These are phyloP conservation scores for Cladosporium velox DNA, from an alignment of 2,329 filamentous ascomycete species.

Conservation along the genomic window DNA sequence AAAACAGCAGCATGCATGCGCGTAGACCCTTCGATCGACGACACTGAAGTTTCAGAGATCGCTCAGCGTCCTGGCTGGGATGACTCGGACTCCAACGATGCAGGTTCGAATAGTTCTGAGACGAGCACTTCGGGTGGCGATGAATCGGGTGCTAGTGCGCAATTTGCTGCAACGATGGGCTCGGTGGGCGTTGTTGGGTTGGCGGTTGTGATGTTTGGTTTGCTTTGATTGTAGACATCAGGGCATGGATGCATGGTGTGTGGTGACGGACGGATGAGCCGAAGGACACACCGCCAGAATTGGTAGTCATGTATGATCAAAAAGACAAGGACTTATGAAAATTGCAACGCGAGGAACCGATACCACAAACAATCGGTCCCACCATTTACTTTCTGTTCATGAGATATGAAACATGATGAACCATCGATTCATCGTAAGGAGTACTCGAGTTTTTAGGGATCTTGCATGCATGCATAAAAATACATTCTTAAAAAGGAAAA, in stretches of 20 bases:
- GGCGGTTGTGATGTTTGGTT: not conserved
- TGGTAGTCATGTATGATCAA: not conserved
- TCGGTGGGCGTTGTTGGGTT: not conserved
- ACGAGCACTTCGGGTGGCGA: not conserved
- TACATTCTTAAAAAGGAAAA: too few species aligned
- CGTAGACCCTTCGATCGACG: not conserved
- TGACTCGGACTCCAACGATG: not conserved
- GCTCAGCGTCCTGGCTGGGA: not conserved
- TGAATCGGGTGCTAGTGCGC: not conserved
- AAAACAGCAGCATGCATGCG: conserved; percentile 1
- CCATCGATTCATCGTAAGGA: not conserved
- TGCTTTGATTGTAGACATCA: not conserved
- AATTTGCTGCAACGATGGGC: not conserved
- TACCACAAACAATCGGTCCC: not conserved
- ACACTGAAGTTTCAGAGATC: not conserved
- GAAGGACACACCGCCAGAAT: too few species aligned
- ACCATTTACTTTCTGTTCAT: too few species aligned
- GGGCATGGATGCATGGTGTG: not conserved
- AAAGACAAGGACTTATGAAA: not conserved
- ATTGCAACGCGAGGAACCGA: not conserved
- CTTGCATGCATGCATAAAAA: not conserved
- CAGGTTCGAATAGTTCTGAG: not conserved
- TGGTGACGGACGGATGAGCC: too few species aligned
- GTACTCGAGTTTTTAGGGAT: not conserved
- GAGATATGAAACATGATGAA: not conserved